Conservation (phyloP, 139 green algal species). For the Tetradesmus lagerheimii region DNA sequence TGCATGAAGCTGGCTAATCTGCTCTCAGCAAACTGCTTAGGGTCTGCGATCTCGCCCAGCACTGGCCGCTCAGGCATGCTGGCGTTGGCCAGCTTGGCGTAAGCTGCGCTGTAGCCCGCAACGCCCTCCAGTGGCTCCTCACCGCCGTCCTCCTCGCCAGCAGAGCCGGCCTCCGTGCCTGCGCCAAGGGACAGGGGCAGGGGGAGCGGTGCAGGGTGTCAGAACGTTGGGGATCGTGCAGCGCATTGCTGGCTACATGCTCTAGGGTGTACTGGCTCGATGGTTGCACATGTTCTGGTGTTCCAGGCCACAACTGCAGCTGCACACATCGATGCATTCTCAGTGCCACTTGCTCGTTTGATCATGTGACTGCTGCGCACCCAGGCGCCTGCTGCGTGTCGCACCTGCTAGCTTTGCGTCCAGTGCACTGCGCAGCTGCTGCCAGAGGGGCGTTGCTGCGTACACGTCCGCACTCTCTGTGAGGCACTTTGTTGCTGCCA, state of each 20-base stretch:
- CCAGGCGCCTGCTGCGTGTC: not conserved
- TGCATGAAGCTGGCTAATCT: constrained; percentile 44
- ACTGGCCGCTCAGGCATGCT: constrained; percentile 66
- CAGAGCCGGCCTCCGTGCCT: constrained; percentile 3
- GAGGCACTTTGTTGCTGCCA: constrained; percentile 80
- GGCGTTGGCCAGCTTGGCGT: constrained; percentile 88
- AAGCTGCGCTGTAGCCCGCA: constrained; percentile 81
- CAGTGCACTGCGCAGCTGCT: constrained; percentile 71
- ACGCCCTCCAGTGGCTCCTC: constrained; percentile 50
- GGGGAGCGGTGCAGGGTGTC: not conserved
- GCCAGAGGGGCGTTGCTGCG: constrained; percentile 61
- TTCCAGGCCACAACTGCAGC: not conserved
- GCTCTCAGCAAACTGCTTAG: constrained; percentile 57
- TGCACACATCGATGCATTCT: not conserved
- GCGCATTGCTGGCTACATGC: too few species aligned
- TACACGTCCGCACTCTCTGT: constrained; percentile 63
- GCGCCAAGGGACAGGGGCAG: not conserved
- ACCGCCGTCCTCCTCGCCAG: constrained; percentile 44
- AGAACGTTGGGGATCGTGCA: not conserved
- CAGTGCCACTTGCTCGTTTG: not conserved
- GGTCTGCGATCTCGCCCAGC: constrained; percentile 66
- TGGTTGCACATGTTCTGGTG: too few species aligned
- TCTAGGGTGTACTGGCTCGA: too few species aligned
- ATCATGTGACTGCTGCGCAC: not conserved
- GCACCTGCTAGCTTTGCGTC: constrained; percentile 70